Evolutionary conservation across 306 rosid genomes (phyloP), one percentile per base, ranked within the genome.

Genomic region (Inga leiocalycina): DNA sequence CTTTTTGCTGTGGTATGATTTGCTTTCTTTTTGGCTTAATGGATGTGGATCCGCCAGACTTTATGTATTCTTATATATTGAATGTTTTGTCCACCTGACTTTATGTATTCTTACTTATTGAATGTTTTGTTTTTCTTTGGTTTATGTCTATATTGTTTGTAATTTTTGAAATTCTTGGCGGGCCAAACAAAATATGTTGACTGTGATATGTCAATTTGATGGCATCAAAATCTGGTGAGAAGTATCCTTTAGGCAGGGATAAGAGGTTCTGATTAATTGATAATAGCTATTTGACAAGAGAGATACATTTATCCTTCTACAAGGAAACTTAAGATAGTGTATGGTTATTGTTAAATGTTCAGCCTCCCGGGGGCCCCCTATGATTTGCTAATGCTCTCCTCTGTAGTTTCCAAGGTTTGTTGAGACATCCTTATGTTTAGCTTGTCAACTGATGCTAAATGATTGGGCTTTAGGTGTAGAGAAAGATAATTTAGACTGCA

Each of bases 341-440:
- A 30, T 56, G 39, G 24, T 57, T 71, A 61, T 77, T 24, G 77
- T 43, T 73, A 43, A 74, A 6, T 39, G 43, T 39, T 39, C 1
- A 39, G 43, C 6, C 1, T 8, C 41, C 8, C 19, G 54, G 76
- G 44, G 74, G 64, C 54, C 44, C 39, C 39, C 35, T 79, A 27
- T 74, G 41, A 74, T 52, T 61, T 79, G 57, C 32, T 61, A 78
- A 80, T 45, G 45, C 80, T 32, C 46, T 77, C 51, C 73, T 35
- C 49, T 12, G 34, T 57, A 2, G n/a, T 79, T 79, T 41, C 45
- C 57, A 54, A 19, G 41, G 76, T 74, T 78, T 82, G 48, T 49
- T 41, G 41, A 43, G 71, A 39, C 56, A 20, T 43, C 54, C 14
- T 59, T 51, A 54, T 43, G 19, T 22, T 37, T 51, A 13, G 73